Evolutionary conservation across 345 rosid species (phyloP).

Genomic region (Erysimum cheiranthoides): DNA sequence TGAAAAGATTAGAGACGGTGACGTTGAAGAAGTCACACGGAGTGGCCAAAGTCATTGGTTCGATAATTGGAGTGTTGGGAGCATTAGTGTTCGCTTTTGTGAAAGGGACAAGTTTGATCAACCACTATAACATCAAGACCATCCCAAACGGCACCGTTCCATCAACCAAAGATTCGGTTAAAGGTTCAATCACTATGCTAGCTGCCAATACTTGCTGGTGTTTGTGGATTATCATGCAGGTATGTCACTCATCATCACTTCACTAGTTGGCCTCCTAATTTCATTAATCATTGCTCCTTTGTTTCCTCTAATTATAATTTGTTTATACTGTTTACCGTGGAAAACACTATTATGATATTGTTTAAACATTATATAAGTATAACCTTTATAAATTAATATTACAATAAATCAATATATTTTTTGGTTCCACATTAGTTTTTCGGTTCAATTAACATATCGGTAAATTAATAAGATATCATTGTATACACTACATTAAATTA

Average conservation of each 20-base stretch:
- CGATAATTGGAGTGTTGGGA: slow-evolving; percentile 63
- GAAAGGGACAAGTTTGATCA: slow-evolving; percentile 70
- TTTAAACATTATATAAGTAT: no score
- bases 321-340: background rate
- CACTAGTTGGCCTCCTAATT: slow-evolving; percentile 2
- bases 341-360: background rate
- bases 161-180: slow-evolving; percentile 51
- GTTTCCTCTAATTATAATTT: background rate
- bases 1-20: slow-evolving; percentile 36
- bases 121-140: slow-evolving; percentile 43
- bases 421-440: no score
- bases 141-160: slow-evolving; percentile 24
- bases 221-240: slow-evolving; percentile 87
- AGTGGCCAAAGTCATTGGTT: slow-evolving; percentile 72
- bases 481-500: no score
- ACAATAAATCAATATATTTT: no score
- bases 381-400: no score
- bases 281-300: background rate
- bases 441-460: no score
- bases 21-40: slow-evolving; percentile 54
- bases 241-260: slow-evolving; percentile 38
- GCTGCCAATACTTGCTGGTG: slow-evolving; percentile 77
- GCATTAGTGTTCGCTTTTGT: slow-evolving; percentile 78
- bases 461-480: no score
- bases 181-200: slow-evolving; percentile 83